These are phyloP conservation scores for Pseudogymnoascus sp. DNA, from an alignment of 2,329 filamentous ascomycete species.

Conservation along the genomic window DNA sequence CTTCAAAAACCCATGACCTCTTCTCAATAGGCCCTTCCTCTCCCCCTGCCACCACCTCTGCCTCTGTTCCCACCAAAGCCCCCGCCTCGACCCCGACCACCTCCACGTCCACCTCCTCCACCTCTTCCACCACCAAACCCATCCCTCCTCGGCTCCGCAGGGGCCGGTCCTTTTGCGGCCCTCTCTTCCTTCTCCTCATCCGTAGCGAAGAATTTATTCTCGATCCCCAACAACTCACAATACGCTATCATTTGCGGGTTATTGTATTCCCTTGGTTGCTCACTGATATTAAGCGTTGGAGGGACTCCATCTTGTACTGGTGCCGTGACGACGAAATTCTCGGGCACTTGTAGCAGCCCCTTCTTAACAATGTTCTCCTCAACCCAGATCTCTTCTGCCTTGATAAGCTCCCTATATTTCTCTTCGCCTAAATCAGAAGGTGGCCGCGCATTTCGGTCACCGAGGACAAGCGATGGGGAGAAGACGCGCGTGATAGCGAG, in stretches of 20 bases:
- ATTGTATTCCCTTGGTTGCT: conserved; percentile 71
- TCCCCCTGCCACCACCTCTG: background rate
- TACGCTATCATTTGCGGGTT: conserved; percentile 81
- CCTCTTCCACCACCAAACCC: conserved; percentile 23
- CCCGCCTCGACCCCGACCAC: conserved; percentile 16
- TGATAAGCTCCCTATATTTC: conserved; percentile 59
- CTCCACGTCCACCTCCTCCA: conserved; percentile 27
- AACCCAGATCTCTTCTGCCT: conserved; percentile 68
- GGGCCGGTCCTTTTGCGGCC: conserved; percentile 48
- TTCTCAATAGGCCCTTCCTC: background rate
- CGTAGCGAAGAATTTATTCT: conserved; percentile 66
- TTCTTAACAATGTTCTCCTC: conserved; percentile 60
- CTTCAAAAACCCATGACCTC: background rate
- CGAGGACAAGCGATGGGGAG: conserved; percentile 54
- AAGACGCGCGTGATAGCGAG: conserved; percentile 86
- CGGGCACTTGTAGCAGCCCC: conserved; percentile 59
- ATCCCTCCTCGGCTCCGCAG: conserved; percentile 27
- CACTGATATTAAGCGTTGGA: conserved; percentile 38
- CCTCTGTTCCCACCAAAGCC: conserved; percentile 6
- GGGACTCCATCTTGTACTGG: conserved; percentile 55
- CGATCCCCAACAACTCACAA: conserved; percentile 67
- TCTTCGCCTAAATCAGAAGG: conserved; percentile 59
- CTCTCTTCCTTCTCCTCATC: conserved; percentile 59
- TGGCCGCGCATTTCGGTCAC: conserved; percentile 45
- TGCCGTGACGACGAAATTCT: conserved; percentile 71